These are phyloP conservation scores for Globisporangium recalcitrans DNA, from an alignment of 352 stramenopile genomes.

Conservation along the genomic window DNA sequence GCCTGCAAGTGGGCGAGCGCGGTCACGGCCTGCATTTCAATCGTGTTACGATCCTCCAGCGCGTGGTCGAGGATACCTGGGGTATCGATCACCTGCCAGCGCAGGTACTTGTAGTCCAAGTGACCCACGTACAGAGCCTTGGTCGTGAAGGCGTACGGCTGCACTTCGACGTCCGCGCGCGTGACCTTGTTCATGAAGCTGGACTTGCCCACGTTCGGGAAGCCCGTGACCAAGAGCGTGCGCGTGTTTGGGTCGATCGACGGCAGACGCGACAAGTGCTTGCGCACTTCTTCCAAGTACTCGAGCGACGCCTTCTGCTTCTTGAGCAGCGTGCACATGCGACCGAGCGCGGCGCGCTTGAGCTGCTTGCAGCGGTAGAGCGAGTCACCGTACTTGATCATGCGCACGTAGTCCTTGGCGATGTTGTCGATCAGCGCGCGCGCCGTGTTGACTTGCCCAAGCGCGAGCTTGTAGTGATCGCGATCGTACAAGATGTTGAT, in stretches of 20 bases:
- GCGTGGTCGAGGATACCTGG: constrained; percentile 99
- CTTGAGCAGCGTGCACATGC: constrained; percentile 99
- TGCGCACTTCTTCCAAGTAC: constrained; percentile 96
- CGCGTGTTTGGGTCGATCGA: constrained; percentile 99
- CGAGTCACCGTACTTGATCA: constrained; percentile 99
- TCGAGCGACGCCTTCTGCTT: constrained; percentile 97
- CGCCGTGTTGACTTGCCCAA: constrained; percentile 98
- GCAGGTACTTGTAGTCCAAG: constrained; percentile 99
- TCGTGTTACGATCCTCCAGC: constrained; percentile 99
- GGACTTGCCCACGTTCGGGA: constrained; percentile 99
- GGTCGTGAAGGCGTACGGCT: constrained; percentile 99
- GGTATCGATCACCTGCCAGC: constrained; percentile 99
- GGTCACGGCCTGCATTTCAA: constrained; percentile 99
- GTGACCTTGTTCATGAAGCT: constrained; percentile 99
- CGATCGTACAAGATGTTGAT: constrained; percentile 99
- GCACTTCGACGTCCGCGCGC: constrained; percentile 98
- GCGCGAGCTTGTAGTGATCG: constrained; percentile 99
- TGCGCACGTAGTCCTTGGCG: constrained; percentile 97
- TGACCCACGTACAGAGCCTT: constrained; percentile 99
- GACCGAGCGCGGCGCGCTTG: constrained; percentile 98
- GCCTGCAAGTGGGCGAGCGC: constrained; percentile 98
- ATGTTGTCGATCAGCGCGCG: constrained; percentile 97
- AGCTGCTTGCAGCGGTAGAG: constrained; percentile 99
- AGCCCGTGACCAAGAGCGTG: constrained; percentile 98
- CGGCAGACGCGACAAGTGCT: constrained; percentile 98